phyloP scores from a whole-genome alignment of 495 filamentous ascomycete genomes.

The Penicillium malachiteum region DNA sequence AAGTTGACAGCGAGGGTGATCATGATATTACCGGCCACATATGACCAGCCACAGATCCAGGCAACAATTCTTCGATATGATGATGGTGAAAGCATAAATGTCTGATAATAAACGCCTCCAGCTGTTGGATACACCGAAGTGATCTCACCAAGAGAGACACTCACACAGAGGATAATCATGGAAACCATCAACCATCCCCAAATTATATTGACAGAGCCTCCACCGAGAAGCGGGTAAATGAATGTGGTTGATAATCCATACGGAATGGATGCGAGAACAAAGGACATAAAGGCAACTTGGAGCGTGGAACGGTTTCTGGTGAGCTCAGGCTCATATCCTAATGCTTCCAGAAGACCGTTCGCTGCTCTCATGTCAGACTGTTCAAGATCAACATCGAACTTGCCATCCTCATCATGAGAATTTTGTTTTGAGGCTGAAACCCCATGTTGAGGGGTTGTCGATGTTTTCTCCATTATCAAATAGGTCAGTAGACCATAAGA shows the following conservation, averaged over 20 bases:
- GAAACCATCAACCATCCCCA: conserved; percentile 65
- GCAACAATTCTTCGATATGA: conserved; percentile 56
- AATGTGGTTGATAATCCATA: conserved; percentile 64
- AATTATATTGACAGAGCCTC: conserved; percentile 59
- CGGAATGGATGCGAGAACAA: conserved; percentile 51
- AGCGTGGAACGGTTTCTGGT: conserved; percentile 50
- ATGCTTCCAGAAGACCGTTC: conserved; percentile 26
- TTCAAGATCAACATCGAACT: conserved; percentile 6
- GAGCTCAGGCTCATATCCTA: conserved; percentile 57
- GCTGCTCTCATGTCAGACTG: conserved; percentile 14
- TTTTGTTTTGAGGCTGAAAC: not conserved
- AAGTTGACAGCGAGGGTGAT: conserved; percentile 39
- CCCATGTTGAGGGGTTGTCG: not conserved
- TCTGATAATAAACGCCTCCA: conserved; percentile 66
- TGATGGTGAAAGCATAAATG: conserved; percentile 50
- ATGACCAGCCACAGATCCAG: conserved; percentile 69
- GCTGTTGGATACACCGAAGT: conserved; percentile 64
- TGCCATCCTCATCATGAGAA: not conserved
- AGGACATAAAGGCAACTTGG: conserved; percentile 31
- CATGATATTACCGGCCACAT: conserved; percentile 62
- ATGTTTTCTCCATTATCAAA: not conserved
- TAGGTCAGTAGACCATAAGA: too few relatives aligned
- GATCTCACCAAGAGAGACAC: conserved; percentile 65
- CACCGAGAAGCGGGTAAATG: conserved; percentile 58
- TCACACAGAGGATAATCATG: conserved; percentile 61